Evolutionary conservation across 331 rosid genomes (phyloP).

Genomic region (Stylosanthes scabra): DNA sequence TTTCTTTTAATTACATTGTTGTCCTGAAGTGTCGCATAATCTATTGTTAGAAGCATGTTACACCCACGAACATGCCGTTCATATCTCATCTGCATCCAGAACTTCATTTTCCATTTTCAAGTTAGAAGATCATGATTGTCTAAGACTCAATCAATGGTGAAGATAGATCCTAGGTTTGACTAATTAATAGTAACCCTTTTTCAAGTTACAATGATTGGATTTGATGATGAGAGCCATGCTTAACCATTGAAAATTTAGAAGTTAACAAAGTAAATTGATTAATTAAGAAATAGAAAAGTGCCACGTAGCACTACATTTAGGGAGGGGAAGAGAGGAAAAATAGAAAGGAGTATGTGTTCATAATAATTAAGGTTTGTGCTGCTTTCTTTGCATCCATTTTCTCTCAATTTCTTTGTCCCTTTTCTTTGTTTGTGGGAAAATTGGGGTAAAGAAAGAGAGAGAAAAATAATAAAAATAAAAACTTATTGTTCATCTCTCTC

Average conservation of each 20-base stretch:
- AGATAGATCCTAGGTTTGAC: constrained; percentile 62
- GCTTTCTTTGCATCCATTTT: background rate
- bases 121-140: constrained; percentile 35
- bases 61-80: constrained; percentile 38
- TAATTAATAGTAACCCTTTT: constrained; percentile 42
- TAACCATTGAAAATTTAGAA: constrained; percentile 59
- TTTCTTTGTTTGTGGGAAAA: constrained; percentile 26
- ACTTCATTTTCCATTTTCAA: background rate
- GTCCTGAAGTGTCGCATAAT: constrained; percentile 27
- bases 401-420: background rate
- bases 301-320: constrained; percentile 48
- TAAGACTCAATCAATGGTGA: constrained; percentile 33
- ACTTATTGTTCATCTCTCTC: background rate
- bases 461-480: background rate
- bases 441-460: constrained; percentile 30
- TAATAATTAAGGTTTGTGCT: constrained; percentile 34
- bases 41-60: background rate
- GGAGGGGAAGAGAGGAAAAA: constrained; percentile 14
- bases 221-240: constrained; percentile 43
- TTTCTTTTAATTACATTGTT: background rate
- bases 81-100: constrained; percentile 1
- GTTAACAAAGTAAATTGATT: background rate
- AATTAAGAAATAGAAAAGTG: constrained; percentile 1
- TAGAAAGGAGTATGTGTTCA: constrained; percentile 34
- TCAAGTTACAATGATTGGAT: constrained; percentile 69